phyloP scores from a whole-genome alignment of 2,329 filamentous ascomycete genomes.

The Aspergillus neoniger region DNA sequence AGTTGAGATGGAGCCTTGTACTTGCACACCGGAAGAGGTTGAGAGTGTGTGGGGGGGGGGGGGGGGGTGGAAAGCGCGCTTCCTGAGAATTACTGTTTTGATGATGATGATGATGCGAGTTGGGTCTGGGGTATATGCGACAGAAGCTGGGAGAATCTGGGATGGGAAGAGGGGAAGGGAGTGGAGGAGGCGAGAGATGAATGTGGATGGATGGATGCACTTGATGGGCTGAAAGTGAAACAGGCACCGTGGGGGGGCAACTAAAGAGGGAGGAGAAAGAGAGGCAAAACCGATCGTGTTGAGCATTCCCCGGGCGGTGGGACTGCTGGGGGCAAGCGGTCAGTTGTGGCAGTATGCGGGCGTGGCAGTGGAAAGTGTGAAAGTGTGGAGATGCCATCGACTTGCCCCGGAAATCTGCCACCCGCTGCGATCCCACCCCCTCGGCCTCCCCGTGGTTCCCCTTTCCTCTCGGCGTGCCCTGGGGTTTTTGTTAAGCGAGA shows the following conservation, averaged over 20 bases:
- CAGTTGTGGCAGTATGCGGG: slow-evolving; percentile 11
- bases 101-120: not conserved
- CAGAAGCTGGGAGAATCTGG: not conserved
- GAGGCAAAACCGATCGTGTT: slow-evolving; percentile 2
- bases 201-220: not conserved
- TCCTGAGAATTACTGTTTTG: not conserved
- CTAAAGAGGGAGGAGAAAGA: not conserved
- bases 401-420: slow-evolving; percentile 3
- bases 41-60: not conserved
- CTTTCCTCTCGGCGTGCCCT: not conserved
- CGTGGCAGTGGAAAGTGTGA: not conserved
- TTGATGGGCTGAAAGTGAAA: slow-evolving; percentile 1
- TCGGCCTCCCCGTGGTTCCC: not conserved
- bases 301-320: no score
- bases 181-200: slow-evolving; percentile 2
- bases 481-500: not conserved
- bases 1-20: no score
- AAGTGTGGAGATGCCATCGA: not conserved
- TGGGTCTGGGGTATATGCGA: not conserved
- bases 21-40: no score
- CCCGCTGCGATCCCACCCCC: not conserved
- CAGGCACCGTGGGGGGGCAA: slow-evolving; percentile 7
- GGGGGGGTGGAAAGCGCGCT: not conserved
- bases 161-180: not conserved
- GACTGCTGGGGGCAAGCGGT: slow-evolving; percentile 11